Base-by-base conservation (phyloP, 352 stramenopile genomes). In the Pythium dissimile region DNA sequence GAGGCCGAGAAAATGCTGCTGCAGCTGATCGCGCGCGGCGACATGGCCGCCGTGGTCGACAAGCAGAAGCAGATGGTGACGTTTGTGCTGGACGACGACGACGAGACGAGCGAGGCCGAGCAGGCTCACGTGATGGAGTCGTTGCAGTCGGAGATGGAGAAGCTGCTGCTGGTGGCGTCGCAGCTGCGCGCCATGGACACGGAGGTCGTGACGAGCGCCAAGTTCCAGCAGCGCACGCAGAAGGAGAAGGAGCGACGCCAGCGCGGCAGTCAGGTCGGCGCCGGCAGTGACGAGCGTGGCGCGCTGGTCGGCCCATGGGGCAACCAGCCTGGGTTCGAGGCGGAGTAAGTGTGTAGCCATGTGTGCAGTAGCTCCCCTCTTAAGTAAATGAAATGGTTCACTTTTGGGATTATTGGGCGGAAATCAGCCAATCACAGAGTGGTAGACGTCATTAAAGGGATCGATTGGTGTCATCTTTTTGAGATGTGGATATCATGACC, bases 221-320 rank as follows among this genome's bases (percentile, higher is more conserved):
- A 91, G 57, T 93, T 93, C 62, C 79, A 91, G 62, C 75, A 64
- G 50, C 79, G 77, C 41, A 34, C 81, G 64, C 74, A 85, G 51
- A 89, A 92, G 45, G 83, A 92, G 37, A 89, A 89, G 54, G 83
- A 92, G 27, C 79, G 81, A 11, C 81, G 79, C 34, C 72, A 71
- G 52, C 76, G 57, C 23, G 47, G 62, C 15, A 37, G 24, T 15
- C 52, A 58, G 41, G 38, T 30, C 53, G 38, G 45, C 12, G n/a
- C n/a, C n/a, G n/a, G n/a, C n/a, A n/a, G n/a, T n/a, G 61, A 53
- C 27, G 61, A 68, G 10, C 47, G 49, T 18, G 37, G 59, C 13
- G 46, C 32, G 24, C 31, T 67, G 48, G 30, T 64, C 20, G 57
- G 48, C 0, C 53, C n/a, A 16, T 48, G 43, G 44, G 44, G 18